These are phyloP conservation scores for Thecaphora frezii DNA, from an alignment of 1,284 basidiomycete genomes.

Conservation along the genomic window DNA sequence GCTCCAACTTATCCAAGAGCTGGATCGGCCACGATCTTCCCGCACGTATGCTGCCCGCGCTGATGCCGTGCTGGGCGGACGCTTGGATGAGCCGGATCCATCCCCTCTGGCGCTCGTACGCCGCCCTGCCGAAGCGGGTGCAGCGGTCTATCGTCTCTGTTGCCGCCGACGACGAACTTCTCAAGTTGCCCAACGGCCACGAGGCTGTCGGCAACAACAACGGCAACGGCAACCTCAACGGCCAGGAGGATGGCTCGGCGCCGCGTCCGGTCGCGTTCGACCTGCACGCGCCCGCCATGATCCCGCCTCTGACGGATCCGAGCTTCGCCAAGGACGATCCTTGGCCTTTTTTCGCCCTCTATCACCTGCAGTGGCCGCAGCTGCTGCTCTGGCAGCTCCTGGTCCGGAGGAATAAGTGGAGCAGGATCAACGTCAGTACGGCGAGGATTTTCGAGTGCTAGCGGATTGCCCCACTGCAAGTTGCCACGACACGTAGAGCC, in stretches of 20 bases:
- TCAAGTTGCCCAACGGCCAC: not conserved
- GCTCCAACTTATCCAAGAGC: conserved; percentile 43
- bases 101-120: conserved; percentile 13
- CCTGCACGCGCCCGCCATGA: conserved; percentile 14
- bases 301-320: conserved; percentile 33
- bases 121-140: not conserved
- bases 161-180: not conserved
- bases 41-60: conserved; percentile 53
- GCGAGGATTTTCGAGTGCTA: conserved; percentile 47
- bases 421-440: conserved; percentile 43
- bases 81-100: conserved; percentile 7
- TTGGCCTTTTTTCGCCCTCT: conserved; percentile 38
- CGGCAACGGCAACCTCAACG: too few species aligned
- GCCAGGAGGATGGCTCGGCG: not conserved
- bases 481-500: too few species aligned
- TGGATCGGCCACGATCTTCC: conserved; percentile 61
- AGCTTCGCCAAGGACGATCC: conserved; percentile 38
- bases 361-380: conserved; percentile 44
- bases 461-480: too few species aligned
- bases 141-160: not conserved
- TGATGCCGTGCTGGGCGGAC: conserved; percentile 3
- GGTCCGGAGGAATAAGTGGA: conserved; percentile 27
- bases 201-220: too few species aligned
- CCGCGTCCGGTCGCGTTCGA: conserved; percentile 7
- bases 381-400: conserved; percentile 38